phyloP scores from a whole-genome alignment of 129 eudicot species.

The Ambrosia artemisiifolia region DNA sequence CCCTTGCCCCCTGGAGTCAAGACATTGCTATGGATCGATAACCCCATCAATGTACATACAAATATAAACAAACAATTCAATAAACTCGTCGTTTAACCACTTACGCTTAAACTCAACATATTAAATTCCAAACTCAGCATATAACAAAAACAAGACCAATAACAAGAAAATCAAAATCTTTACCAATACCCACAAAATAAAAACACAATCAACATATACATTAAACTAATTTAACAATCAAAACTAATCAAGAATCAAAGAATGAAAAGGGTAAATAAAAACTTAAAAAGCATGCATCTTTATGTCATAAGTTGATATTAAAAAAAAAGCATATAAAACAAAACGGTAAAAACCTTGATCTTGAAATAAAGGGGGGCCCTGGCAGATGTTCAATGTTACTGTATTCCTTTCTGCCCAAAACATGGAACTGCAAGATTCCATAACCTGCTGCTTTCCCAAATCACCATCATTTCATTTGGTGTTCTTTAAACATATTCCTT shows the following conservation, averaged over 20 bases:
- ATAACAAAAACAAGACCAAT: background rate
- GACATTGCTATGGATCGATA: too few species aligned
- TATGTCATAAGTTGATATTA: background rate
- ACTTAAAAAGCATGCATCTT: background rate
- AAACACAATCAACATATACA: background rate
- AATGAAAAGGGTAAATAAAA: background rate
- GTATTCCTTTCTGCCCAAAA: too few species aligned
- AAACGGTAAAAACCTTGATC: background rate
- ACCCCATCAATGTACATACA: background rate
- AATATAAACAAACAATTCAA: background rate
- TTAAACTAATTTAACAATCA: background rate
- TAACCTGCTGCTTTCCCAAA: too few species aligned
- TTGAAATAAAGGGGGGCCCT: background rate
- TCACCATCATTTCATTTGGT: too few species aligned
- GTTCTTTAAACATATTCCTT: too few species aligned
- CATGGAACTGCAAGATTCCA: too few species aligned
- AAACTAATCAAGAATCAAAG: background rate
- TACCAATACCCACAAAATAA: constrained; percentile 9
- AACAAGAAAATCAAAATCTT: constrained; percentile 1
- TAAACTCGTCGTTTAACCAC: background rate
- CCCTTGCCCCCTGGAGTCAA: too few species aligned
- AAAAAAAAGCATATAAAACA: background rate
- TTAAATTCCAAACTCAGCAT: background rate
- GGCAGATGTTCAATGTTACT: too few species aligned
- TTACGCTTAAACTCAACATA: too few species aligned